Conservation (phyloP, 768 basidiomycete genomes). For the Lentinula edodes region DNA sequence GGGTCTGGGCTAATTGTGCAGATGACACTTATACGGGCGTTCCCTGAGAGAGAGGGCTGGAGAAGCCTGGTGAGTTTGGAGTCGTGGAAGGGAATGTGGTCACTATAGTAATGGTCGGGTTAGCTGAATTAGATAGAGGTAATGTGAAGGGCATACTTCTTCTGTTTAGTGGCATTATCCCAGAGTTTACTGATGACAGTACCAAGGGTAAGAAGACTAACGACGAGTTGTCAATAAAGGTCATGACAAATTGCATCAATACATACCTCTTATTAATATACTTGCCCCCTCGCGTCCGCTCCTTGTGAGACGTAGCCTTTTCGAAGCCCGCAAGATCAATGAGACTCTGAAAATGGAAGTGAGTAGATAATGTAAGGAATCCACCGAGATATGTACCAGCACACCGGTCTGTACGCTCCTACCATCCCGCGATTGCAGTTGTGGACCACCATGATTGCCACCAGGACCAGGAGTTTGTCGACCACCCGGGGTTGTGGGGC, state of each 20-base stretch:
- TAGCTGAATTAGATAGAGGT: background rate
- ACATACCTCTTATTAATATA: slow-evolving; percentile 87
- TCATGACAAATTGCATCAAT: slow-evolving; percentile 5
- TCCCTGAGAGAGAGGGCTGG: slow-evolving; percentile 91
- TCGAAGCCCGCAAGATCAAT: slow-evolving; percentile 98
- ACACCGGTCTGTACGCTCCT: slow-evolving; percentile 75
- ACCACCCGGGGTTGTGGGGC: slow-evolving; percentile 21
- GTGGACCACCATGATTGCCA: slow-evolving; percentile 39
- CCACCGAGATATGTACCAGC: slow-evolving; percentile 40
- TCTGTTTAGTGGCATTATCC: slow-evolving; percentile 77
- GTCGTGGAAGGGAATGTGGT: slow-evolving; percentile 93
- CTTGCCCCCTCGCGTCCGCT: slow-evolving; percentile 91
- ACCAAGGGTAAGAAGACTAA: slow-evolving; percentile 84
- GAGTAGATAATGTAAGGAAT: slow-evolving; percentile 1
- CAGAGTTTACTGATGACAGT: slow-evolving; percentile 89
- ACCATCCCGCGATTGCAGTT: slow-evolving; percentile 73
- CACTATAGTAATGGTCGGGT: slow-evolving; percentile 30
- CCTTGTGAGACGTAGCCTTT: slow-evolving; percentile 92
- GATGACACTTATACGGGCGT: slow-evolving; percentile 93
- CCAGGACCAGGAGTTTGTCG: slow-evolving; percentile 45
- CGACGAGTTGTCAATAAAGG: background rate
- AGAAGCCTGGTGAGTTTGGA: slow-evolving; percentile 92
- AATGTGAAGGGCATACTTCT: slow-evolving; percentile 38
- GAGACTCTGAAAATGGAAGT: slow-evolving; percentile 50
- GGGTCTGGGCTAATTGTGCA: slow-evolving; percentile 91